Percentiles rank a stretch among this genome's conserved stretches.
phyloP scores from a whole-genome alignment of 164 flowering plant genomes.

The Vitis labrusca region DNA sequence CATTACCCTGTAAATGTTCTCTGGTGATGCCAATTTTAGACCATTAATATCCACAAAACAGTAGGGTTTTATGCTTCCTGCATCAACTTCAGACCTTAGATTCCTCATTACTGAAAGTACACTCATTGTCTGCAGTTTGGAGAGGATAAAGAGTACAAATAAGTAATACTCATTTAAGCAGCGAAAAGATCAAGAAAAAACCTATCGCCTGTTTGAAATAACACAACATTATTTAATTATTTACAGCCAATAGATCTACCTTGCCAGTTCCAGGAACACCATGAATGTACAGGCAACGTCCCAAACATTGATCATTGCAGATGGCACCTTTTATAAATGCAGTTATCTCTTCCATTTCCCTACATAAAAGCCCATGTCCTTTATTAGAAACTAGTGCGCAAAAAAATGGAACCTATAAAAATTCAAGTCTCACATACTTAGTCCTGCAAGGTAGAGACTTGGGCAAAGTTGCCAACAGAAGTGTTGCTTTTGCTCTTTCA shows the following conservation, averaged over 20 bases:
- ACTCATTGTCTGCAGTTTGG: conserved; percentile 86
- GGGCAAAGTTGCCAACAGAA: conserved; percentile 78
- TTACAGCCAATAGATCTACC: conserved; percentile 36
- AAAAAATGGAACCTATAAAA: background rate
- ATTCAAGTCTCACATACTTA: conserved; percentile 50
- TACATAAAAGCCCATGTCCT: conserved; percentile 21
- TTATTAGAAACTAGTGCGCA: background rate
- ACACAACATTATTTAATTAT: background rate
- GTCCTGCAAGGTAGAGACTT: conserved; percentile 84
- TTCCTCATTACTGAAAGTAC: conserved; percentile 86
- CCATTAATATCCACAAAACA: conserved; percentile 92
- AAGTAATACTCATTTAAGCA: conserved; percentile 8
- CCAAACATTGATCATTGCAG: conserved; percentile 81
- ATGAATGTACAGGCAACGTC: conserved; percentile 94
- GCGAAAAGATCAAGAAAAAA: background rate
- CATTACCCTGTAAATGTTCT: conserved; percentile 80
- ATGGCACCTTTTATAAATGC: conserved; percentile 79
- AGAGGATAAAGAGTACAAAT: conserved; percentile 5
- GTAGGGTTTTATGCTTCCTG: conserved; percentile 70
- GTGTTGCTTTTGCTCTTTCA: conserved; percentile 81
- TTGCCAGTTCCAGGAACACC: conserved; percentile 99
- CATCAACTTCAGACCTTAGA: conserved; percentile 78
- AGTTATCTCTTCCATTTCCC: conserved; percentile 95
- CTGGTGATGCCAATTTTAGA: conserved; percentile 89
- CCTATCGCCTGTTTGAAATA: background rate